Evolutionary conservation across 805 yeast species (phyloP).

Genomic region (Lipomyces starkeyi): DNA sequence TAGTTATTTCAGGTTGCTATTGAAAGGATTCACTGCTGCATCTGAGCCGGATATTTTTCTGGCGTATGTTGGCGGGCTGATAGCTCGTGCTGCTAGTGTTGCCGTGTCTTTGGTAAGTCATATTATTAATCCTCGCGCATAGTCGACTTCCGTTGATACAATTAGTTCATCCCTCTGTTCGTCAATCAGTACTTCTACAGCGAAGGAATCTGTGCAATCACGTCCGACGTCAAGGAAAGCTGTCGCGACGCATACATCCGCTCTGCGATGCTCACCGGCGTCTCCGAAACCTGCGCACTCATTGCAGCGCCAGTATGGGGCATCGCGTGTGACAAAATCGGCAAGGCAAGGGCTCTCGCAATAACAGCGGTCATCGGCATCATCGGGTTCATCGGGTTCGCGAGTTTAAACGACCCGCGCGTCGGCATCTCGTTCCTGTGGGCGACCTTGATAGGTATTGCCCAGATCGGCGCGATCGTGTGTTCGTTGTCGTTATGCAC

Average conservation of each 20-base stretch:
- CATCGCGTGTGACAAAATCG: constrained; percentile 55
- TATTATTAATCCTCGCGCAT: background rate
- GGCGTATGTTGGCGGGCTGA: constrained; percentile 66
- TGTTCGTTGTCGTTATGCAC: constrained; percentile 68
- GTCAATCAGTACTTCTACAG: constrained; percentile 62
- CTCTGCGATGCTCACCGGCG: constrained; percentile 72
- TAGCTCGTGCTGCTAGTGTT: constrained; percentile 68
- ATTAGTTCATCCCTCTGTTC: constrained; percentile 64
- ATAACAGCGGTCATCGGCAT: constrained; percentile 54
- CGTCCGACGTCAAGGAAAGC: constrained; percentile 44
- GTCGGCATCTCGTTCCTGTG: constrained; percentile 48
- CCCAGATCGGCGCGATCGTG: constrained; percentile 67
- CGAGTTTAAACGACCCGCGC: constrained; percentile 47
- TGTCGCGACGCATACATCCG: constrained; percentile 69
- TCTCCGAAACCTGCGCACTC: constrained; percentile 63
- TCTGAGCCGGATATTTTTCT: constrained; percentile 53
- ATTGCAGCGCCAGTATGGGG: constrained; percentile 72
- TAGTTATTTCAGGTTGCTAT: constrained; percentile 52
- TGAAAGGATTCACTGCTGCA: constrained; percentile 57
- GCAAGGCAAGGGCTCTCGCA: constrained; percentile 49
- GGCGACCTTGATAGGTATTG: constrained; percentile 58
- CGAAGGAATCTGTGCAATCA: constrained; percentile 55
- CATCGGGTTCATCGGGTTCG: constrained; percentile 52
- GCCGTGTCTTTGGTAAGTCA: constrained; percentile 36
- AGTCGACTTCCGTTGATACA: constrained; percentile 47